Base-by-base conservation (phyloP, 768 basidiomycete genomes). In the Tricholoma terreum region DNA sequence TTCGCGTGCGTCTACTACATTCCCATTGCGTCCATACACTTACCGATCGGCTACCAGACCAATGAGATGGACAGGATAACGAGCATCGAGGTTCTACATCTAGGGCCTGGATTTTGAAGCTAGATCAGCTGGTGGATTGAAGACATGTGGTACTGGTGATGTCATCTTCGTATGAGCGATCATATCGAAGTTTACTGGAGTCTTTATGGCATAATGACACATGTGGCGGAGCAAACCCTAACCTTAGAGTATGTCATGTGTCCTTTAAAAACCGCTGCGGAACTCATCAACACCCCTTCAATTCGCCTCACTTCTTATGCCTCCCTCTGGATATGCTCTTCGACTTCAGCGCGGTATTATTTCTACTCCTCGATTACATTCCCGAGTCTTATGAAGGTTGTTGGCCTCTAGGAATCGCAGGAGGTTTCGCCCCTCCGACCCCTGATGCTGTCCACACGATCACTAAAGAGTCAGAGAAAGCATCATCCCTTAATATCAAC, bases 381-480 rank as follows among this genome's bases (percentile, higher is more conserved):
- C n/a, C 24, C 7, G n/a, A 31, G 21, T 11, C 42, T 48, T 15
- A n/a, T 10, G 4, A 6, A 30, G 10, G 9, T 48, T 9, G 27
- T 48, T 48, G 46, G 12, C 27, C 35, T 33, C 55, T 65, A 92
- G 90, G 90, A 58, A 92, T 91, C 67, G 69, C 74, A 11, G 90
- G 90, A 30, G 90, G 90, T 40, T 89, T 92, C 65, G 83, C 82
- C 11, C 86, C 88, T 0, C 84, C 90, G 3, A 84, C 75, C 6
- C 84, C 87, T 3, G 71, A 71, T 24, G 83, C 81, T 12, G 71
- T 86, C 63, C 75, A 83, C 66, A 76, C 75, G 22, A 63, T 92
- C 61, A 79, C 82, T 19, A 74, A 77, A 46, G 46, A 75, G 1
- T 54, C 67, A 2, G 64, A 62, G 6, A 69, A 74, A 46, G n/a